Percentiles rank a stretch among this genome's conserved stretches.
Evolutionary conservation across 306 rosid species (phyloP).

Genomic region (Ceratonia siliqua): DNA sequence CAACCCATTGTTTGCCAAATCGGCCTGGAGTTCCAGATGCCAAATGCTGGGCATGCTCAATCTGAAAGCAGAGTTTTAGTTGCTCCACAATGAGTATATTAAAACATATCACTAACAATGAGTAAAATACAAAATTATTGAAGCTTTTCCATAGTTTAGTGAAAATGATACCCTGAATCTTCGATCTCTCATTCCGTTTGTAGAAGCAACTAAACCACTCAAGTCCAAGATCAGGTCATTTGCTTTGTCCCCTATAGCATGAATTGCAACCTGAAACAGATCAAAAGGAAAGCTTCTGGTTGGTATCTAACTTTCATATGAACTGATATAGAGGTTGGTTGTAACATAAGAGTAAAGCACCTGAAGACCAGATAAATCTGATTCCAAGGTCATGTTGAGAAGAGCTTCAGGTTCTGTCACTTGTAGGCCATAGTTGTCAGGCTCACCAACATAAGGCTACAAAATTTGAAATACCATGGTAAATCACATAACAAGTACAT

Average conservation of each 20-base stretch:
- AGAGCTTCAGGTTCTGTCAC: constrained; percentile 59
- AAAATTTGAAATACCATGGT: constrained; percentile 35
- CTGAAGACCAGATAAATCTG: constrained; percentile 82
- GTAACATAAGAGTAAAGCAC: constrained; percentile 37
- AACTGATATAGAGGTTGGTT: background rate
- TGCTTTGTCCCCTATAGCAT: constrained; percentile 87
- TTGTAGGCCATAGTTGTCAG: constrained; percentile 67
- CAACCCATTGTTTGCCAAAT: constrained; percentile 63
- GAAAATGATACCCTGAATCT: constrained; percentile 71
- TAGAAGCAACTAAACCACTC: constrained; percentile 57
- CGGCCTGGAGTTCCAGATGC: constrained; percentile 58
- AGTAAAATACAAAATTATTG: background rate
- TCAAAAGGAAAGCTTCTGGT: constrained; percentile 22
- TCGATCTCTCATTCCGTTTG: constrained; percentile 72
- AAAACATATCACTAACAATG: constrained; percentile 8
- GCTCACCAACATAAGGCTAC: constrained; percentile 75
- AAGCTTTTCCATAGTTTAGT: constrained; percentile 7
- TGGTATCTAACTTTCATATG: constrained; percentile 24
- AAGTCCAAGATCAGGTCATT: constrained; percentile 76
- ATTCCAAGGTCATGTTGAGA: constrained; percentile 64
- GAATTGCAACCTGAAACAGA: constrained; percentile 79
- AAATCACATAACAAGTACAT: constrained; percentile 8
- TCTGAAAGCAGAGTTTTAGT: constrained; percentile 51
- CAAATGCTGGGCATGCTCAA: constrained; percentile 94
- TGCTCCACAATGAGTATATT: constrained; percentile 9